Base-by-base conservation (phyloP, 148 eudicot genomes). In the Fagopyrum homotropicum region DNA sequence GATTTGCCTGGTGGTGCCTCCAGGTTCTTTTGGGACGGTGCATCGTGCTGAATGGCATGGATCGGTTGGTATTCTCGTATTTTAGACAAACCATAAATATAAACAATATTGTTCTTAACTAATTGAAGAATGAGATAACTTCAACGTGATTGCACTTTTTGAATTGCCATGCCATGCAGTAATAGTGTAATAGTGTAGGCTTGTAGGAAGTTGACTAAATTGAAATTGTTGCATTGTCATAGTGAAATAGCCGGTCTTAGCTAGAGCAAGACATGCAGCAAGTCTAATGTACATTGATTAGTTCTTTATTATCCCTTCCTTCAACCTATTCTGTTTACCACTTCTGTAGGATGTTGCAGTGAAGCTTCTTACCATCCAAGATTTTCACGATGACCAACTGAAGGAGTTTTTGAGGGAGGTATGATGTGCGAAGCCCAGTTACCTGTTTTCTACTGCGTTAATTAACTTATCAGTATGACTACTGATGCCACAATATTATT, bases 1-100 rank as follows among this genome's bases (percentile, higher is more conserved):
- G 46, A 66, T 40, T 66, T 43, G 46, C 10, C 45, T 72, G n/a
- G 11, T 47, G 74, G 40, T 61, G 60, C 71, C 75, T 19, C 44
- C 86, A 95, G 99, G 99, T 74, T 95, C 99, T 55, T 95, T 95
- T 79, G 99, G 99, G 79, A 95, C 96, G 72, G 99, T 95, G 56
- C 99, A 95, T 85, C 96, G 96, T 19, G 96, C 97, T 79, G 99
- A 95, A 81, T 95, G 99, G 99, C 91, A 95, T 89, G 99, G 96
- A 85, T 94, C 98, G 82, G 98, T 94, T 68, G 83, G 98, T 86
- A 55, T 56, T 63, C 63, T 17, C 46, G 0, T 49, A 2, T 49
- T 10, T 75, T 45, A 43, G 15, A 66, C 8, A 66, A 40, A 8
- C 43, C 46, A 66, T 43, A 63, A 29, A 40, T 66, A 57, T 19